Base-by-base conservation (phyloP, 2,329 filamentous ascomycete species). In the Coniochaeta hoffmannii region DNA sequence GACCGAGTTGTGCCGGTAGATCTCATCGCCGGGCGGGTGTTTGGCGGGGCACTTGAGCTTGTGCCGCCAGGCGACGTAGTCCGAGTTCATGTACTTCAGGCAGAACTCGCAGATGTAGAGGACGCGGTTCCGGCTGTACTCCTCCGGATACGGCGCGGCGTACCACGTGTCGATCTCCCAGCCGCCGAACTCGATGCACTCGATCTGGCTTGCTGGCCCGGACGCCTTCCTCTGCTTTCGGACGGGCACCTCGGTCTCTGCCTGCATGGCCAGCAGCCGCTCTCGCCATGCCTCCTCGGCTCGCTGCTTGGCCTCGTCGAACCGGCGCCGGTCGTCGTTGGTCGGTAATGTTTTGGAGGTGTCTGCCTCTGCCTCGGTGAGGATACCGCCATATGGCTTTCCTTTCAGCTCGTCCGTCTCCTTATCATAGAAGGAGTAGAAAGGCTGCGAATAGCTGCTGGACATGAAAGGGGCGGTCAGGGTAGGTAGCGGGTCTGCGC, bases 61-160 rank as follows among this genome's bases (percentile, higher is more conserved):
- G 72, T 99, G 94, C 54, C 94, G 84, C 90, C 93, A 97, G 14
- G 94, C 93, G 28, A 99, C 94, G 65, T 96, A 97, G 69, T 97
- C 93, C 17, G 94, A 97, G 71, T 95, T 96, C 91, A 99, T 97
- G 74, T 99, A 99, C 73, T 97, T 99, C 58, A 99, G 78, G 69
- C 94, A 99, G 71, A 97, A 99, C 70, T 99, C 95, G 78, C 94
- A 99, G 60, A 99, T 97, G 72, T 96, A 97, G n/a, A 99, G 81
- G 35, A 96, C 89, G 30, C 90, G 87, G 68, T 99, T 97, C 60
- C 93, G 86, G 69, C 91, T 97, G 76, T 99, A 99, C 72, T 99
- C 94, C 68, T 97, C 94, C 0, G 94, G 94, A 68, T 99, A 99
- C 12, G 94, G 95, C 36, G 94, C 94, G 30, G 94, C 93, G 72